Evolutionary conservation across 2,329 filamentous ascomycete species (phyloP).

Genomic region (Thermomyces lanuginosus): DNA sequence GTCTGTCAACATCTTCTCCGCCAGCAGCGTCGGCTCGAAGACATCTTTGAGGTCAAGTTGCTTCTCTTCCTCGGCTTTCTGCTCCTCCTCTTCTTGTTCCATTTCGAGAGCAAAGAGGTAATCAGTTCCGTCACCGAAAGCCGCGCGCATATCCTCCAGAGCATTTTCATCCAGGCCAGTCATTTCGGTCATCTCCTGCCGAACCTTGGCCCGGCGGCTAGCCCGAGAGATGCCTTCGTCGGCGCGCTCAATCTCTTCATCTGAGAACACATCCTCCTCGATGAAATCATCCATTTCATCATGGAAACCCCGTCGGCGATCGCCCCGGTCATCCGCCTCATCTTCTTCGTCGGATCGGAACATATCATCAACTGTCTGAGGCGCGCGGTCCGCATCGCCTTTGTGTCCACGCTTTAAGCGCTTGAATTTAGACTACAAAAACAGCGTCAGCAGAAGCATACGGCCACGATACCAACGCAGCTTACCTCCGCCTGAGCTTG

Average conservation of each 20-base stretch:
- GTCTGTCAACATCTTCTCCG: conserved; percentile 87
- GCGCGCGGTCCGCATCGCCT: conserved; percentile 40
- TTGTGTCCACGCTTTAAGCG: conserved; percentile 83
- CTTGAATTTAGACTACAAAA: conserved; percentile 72
- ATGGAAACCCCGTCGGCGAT: conserved; percentile 41
- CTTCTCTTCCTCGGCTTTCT: conserved; percentile 61
- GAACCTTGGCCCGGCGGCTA: conserved; percentile 49
- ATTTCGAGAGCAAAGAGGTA: conserved; percentile 87
- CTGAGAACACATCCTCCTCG: conserved; percentile 82
- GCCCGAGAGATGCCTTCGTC: conserved; percentile 80
- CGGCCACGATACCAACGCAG: conserved; percentile 2
- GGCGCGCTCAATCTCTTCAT: conserved; percentile 64
- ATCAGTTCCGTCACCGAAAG: conserved; percentile 89
- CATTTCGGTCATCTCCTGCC: conserved; percentile 56
- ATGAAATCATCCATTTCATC: conserved; percentile 94
- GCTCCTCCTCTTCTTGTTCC: conserved; percentile 69
- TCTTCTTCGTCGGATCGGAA: conserved; percentile 91
- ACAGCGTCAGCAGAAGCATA: conserved; percentile 3
- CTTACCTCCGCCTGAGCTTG: conserved; percentile 56
- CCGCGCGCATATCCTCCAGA: conserved; percentile 87
- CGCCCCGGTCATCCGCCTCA: conserved; percentile 35
- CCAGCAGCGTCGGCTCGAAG: conserved; percentile 88
- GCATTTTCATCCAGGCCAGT: conserved; percentile 81
- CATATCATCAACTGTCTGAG: conserved; percentile 71
- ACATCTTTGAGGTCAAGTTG: conserved; percentile 90